Percentiles rank a stretch among this genome's conserved stretches.
Conservation (phyloP, 371 early-diverging fungal genomes). For the Furculomyces boomerangus region DNA sequence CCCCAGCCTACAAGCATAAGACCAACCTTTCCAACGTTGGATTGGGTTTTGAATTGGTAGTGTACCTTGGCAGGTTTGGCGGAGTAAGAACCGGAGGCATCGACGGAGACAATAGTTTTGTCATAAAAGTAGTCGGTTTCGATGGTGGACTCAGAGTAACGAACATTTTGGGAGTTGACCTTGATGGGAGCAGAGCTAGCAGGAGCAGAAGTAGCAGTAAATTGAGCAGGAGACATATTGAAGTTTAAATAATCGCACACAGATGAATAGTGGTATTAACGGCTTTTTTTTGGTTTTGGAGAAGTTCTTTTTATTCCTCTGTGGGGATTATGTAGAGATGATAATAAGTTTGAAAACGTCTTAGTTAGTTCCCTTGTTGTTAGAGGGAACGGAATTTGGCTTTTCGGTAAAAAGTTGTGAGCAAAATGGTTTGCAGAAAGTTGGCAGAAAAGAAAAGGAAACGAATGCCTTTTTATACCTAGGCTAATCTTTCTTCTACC, state of each 20-base stretch:
- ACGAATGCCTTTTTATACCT: background rate
- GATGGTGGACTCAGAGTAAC: slow-evolving; percentile 68
- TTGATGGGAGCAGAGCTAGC: slow-evolving; percentile 37
- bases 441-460: background rate
- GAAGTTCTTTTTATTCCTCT: slow-evolving; percentile 60
- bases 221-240: slow-evolving; percentile 7
- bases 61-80: slow-evolving; percentile 69
- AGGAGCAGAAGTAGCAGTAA: slow-evolving; percentile 3
- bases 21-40: slow-evolving; percentile 45
- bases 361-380: too few relatives aligned
- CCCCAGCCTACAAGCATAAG: slow-evolving; percentile 97
- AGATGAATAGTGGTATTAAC: slow-evolving; percentile 5
- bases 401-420: too few relatives aligned
- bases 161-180: slow-evolving; percentile 71
- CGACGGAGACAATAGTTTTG: slow-evolving; percentile 59
- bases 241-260: slow-evolving; percentile 11
- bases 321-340: slow-evolving; percentile 75
- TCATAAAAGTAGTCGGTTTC: slow-evolving; percentile 68
- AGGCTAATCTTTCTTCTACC: background rate
- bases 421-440: background rate
- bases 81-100: slow-evolving; percentile 36
- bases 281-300: slow-evolving; percentile 41
- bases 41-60: slow-evolving; percentile 77
- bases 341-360: slow-evolving; percentile 65
- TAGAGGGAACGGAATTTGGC: too few relatives aligned